A percentile compares a stretch with the other conserved stretches of the same genome.
Evolutionary conservation across 2,329 filamentous ascomycete genomes (phyloP).

Genomic region (Paecilomyces fulvus): DNA sequence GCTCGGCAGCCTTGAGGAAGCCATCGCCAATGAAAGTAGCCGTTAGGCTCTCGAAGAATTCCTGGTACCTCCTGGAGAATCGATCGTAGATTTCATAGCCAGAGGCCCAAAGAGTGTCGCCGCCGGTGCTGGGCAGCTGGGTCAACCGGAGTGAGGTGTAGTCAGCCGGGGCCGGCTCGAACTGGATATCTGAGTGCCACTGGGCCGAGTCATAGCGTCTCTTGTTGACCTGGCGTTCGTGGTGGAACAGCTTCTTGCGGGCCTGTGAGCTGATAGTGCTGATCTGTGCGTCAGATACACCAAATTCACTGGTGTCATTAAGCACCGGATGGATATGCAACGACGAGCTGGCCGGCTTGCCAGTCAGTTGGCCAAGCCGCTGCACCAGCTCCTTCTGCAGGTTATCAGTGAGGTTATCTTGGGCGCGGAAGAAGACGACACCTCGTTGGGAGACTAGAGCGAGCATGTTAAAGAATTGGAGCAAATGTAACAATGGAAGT

Average conservation of each 20-base stretch:
- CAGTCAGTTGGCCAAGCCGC: neutral
- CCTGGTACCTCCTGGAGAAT: slow-evolving; percentile 47
- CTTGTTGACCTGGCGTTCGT: neutral
- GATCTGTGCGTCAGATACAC: neutral
- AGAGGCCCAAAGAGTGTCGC: slow-evolving; percentile 60
- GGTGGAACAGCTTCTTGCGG: neutral
- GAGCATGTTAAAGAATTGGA: neutral
- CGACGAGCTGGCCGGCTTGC: neutral
- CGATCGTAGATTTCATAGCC: slow-evolving; percentile 61
- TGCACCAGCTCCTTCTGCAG: neutral
- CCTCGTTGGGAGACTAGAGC: neutral
- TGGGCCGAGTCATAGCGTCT: slow-evolving; percentile 36
- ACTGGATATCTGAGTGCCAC: slow-evolving; percentile 56
- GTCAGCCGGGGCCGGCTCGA: slow-evolving; percentile 56
- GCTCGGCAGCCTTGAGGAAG: neutral
- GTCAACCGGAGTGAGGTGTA: slow-evolving; percentile 54
- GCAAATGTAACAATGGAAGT: neutral
- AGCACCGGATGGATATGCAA: neutral
- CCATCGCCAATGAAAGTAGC: slow-evolving; percentile 24
- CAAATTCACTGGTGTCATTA: neutral
- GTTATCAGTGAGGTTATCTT: neutral
- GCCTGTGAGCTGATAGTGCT: neutral
- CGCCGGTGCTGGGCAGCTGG: slow-evolving; percentile 48
- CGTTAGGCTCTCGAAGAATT: slow-evolving; percentile 42
- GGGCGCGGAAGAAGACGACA: neutral